Percentiles rank a stretch among this genome's conserved stretches.
Conservation (phyloP, 2,329 filamentous ascomycete genomes). For the Ophiostoma sp. region DNA sequence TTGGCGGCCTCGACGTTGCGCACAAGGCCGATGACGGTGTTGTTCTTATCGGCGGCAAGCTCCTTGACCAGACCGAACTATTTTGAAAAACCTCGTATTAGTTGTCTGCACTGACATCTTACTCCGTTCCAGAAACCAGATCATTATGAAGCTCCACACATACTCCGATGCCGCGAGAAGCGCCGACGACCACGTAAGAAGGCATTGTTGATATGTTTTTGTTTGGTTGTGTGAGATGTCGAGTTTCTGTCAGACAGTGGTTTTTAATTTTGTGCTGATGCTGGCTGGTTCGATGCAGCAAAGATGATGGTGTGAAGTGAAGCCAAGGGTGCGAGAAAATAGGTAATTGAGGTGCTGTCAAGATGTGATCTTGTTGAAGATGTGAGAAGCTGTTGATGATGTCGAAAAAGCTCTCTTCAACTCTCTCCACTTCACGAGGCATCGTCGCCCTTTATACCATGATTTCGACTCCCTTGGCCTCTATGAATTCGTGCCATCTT, state of each 20-base stretch:
- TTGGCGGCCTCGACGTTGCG: slow-evolving; percentile 49
- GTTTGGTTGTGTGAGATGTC: not conserved
- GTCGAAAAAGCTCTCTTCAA: not conserved
- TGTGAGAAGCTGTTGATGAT: not conserved
- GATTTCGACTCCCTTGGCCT: not conserved
- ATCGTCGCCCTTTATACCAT: not conserved
- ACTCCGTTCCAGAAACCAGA: not conserved
- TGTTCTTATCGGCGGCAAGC: slow-evolving; percentile 45
- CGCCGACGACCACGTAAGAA: slow-evolving; percentile 33
- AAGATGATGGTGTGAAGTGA: not conserved
- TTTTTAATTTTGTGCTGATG: not conserved
- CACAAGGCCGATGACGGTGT: slow-evolving; percentile 50
- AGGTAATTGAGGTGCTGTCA: not conserved
- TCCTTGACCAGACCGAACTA: slow-evolving; percentile 53
- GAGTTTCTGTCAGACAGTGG: not conserved
- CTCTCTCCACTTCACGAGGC: not conserved
- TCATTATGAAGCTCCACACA: slow-evolving; percentile 8
- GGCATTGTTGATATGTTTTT: slow-evolving; percentile 26
- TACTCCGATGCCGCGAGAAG: slow-evolving; percentile 33
- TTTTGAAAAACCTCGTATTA: not conserved
- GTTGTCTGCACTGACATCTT: not conserved
- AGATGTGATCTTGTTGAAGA: not conserved
- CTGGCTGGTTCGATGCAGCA: no score
- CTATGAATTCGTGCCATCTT: not conserved
- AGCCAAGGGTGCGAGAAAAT: not conserved